A percentile compares a stretch with the other conserved stretches of the same genome.
Conservation (phyloP, 1,139 yeast genomes). For the Nakaseomyces bracarensis region DNA sequence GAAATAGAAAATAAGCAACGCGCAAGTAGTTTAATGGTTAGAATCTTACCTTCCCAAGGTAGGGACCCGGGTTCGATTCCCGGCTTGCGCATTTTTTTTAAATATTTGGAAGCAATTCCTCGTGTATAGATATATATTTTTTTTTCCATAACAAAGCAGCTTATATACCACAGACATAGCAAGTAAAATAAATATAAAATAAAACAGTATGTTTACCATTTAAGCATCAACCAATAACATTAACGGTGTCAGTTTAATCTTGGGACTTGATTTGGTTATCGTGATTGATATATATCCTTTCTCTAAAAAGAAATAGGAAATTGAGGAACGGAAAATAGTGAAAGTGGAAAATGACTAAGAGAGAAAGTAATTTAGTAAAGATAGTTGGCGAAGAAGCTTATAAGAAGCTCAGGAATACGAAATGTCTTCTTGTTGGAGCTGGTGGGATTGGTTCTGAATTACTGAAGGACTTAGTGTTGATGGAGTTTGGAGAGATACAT, state of each 20-base stretch:
- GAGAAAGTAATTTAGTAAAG: conserved; percentile 16
- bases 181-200: too few species aligned
- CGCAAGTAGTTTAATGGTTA: conserved; percentile 12
- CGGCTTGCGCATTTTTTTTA: conserved; percentile 10
- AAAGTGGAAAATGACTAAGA: conserved; percentile 10
- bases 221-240: too few species aligned
- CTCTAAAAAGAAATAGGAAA: too few species aligned
- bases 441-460: conserved; percentile 99
- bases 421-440: conserved; percentile 86
- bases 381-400: conserved; percentile 25
- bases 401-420: conserved; percentile 36
- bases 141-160: too few species aligned
- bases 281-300: too few species aligned
- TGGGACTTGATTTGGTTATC: too few species aligned
- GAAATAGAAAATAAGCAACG: not conserved
- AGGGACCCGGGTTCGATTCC: conserved; percentile 14
- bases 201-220: too few species aligned
- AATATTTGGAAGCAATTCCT: not conserved
- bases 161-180: too few species aligned
- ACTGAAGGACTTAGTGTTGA: conserved; percentile 70
- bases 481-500: conserved; percentile 85
- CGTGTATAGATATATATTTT: not conserved
- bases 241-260: too few species aligned
- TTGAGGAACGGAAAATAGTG: too few species aligned
- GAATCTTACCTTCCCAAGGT: conserved; percentile 11